Evolutionary conservation across 352 stramenopile genomes (phyloP).

Genomic region (Phytophthora citricola): DNA sequence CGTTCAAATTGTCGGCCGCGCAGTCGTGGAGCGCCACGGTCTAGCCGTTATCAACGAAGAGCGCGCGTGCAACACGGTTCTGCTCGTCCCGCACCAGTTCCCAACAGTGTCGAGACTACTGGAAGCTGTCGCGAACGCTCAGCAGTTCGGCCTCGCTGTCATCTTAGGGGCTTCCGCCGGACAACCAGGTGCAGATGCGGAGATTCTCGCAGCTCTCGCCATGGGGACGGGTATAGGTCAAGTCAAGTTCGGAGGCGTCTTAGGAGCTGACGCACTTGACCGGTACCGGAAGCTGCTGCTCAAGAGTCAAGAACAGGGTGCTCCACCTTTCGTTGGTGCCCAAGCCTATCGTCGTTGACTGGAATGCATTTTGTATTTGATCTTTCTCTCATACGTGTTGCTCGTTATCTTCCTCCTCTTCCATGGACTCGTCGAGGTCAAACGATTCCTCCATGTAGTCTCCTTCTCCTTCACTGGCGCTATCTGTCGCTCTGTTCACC

Average conservation of each 20-base stretch:
- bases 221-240: slow-evolving; percentile 63
- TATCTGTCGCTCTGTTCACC: slow-evolving; percentile 7
- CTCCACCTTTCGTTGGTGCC: slow-evolving; percentile 56
- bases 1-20: slow-evolving; percentile 56
- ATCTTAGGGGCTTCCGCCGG: slow-evolving; percentile 52
- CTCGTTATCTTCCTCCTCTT: slow-evolving; percentile 49
- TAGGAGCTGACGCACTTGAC: slow-evolving; percentile 46
- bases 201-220: slow-evolving; percentile 56
- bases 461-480: slow-evolving; percentile 45
- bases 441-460: slow-evolving; percentile 81
- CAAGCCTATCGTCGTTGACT: slow-evolving; percentile 32
- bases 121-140: slow-evolving; percentile 48
- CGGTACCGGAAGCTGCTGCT: slow-evolving; percentile 70
- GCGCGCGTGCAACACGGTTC: slow-evolving; percentile 66
- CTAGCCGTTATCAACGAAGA: slow-evolving; percentile 57
- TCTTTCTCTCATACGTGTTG: slow-evolving; percentile 24
- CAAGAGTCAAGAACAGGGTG: slow-evolving; percentile 43
- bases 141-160: slow-evolving; percentile 59
- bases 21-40: slow-evolving; percentile 42
- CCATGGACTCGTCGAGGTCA: slow-evolving; percentile 76
- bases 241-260: slow-evolving; percentile 76
- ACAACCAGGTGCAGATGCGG: slow-evolving; percentile 38
- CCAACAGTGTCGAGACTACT: slow-evolving; percentile 56
- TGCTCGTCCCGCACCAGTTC: slow-evolving; percentile 63
- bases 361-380: slow-evolving; percentile 20